A percentile compares a stretch with the other conserved stretches of the same genome.
phyloP scores from a whole-genome alignment of 2,329 filamentous ascomycete genomes.

The Truncatella angustata region DNA sequence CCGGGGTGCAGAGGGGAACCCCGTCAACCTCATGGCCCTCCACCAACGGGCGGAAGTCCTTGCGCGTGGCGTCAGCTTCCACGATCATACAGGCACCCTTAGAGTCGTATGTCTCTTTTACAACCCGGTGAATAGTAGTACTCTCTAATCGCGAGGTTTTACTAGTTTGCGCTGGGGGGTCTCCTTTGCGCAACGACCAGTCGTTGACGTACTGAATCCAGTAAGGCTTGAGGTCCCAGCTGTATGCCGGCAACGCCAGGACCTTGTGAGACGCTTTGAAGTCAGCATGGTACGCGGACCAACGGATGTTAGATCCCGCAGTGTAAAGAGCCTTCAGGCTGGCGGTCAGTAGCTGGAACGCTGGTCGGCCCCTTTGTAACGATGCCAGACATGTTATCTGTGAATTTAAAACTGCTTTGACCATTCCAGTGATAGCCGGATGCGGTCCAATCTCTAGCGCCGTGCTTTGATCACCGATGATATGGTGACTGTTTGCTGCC shows the following conservation, averaged over 20 bases:
- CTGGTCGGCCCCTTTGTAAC: constrained; percentile 7
- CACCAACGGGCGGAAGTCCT: constrained; percentile 54
- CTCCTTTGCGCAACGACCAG: constrained; percentile 61
- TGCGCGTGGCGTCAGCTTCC: constrained; percentile 52
- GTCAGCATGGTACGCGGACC: constrained; percentile 56
- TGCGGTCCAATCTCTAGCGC: constrained; percentile 32
- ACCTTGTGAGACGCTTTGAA: constrained; percentile 53
- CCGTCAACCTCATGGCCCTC: constrained; percentile 32
- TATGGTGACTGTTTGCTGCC: background rate
- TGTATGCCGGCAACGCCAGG: constrained; percentile 57
- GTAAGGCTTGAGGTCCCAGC: constrained; percentile 62
- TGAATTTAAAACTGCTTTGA: constrained; percentile 22
- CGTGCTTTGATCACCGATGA: constrained; percentile 20
- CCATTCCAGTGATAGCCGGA: constrained; percentile 32
- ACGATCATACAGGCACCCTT: constrained; percentile 48
- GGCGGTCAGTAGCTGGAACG: constrained; percentile 38
- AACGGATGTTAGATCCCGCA: constrained; percentile 41
- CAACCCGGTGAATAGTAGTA: constrained; percentile 20
- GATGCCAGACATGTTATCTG: constrained; percentile 10
- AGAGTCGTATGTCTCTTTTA: constrained; percentile 35
- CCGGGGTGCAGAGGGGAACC: constrained; percentile 32
- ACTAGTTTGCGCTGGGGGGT: constrained; percentile 30
- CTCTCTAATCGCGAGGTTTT: constrained; percentile 10
- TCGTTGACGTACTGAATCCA: constrained; percentile 46
- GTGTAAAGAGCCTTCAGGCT: constrained; percentile 46